Base-by-base conservation (phyloP, 176 grass and related monocot genomes). In the Oropetium thomaeum region DNA sequence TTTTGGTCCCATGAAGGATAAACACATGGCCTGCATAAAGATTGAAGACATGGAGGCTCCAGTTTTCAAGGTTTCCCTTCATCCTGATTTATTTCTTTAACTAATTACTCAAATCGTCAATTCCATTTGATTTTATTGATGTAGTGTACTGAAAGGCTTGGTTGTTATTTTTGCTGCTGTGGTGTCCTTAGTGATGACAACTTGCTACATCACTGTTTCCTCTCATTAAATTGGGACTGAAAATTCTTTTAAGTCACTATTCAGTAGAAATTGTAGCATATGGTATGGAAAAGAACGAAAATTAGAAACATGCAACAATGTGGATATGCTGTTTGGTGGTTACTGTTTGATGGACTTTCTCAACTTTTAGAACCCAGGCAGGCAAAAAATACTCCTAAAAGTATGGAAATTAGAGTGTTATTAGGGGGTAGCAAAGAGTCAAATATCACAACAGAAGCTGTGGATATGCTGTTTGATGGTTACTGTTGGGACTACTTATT, bases 1-100 rank as follows among this genome's bases (percentile, higher is more conserved):
- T 62, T 98, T 94, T 87, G 95, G 95, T 51, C 95, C 95, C 34
- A 98, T 98, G 95, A 98, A 94, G 64, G 90, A 92, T 72, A 91
- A 85, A 53, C 72, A 94, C 72, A 92, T 94, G 91, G 85, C 85
- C 58, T 87, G 82, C 65, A 92, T 98, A 81, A 85, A 54, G 38
- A 69, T 98, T 45, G 91, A 98, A 82, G 95, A 98, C 43, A 92
- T 98, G 88, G 95, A 94, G 52, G 84, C 91, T 85, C 74, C 88
- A 61, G 91, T 98, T 37, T 98, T 98, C 64, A 98, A 94, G 91
- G 95, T 97, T 74, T 16, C n/a, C n/a, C 52, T 35, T 25, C 0
- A 10, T 54, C 20, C 33, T 26, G 39, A 15, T 68, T 49, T 53
- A 61, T 49, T 74, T 48, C 10, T 76, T 80, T 33, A n/a, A 37